Conservation (phyloP, 1,139 yeast species). For the Geotrichum bryndzae region DNA sequence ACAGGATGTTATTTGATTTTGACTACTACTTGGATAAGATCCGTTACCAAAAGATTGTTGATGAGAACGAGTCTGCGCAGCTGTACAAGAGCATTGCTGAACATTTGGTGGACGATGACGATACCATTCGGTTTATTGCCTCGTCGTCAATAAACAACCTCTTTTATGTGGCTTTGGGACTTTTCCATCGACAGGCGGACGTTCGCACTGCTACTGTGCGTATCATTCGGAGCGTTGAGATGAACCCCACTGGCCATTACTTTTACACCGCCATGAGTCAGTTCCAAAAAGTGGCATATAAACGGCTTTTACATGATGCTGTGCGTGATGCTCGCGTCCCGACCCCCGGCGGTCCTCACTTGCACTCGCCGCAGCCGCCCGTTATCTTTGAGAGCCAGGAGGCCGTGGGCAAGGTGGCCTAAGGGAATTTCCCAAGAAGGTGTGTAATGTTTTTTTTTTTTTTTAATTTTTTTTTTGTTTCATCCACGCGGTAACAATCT, state of each 20-base stretch:
- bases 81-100: slow-evolving; percentile 27
- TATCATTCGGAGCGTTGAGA: slow-evolving; percentile 31
- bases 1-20: slow-evolving; percentile 31
- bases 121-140: slow-evolving; percentile 31
- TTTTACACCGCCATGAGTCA: slow-evolving; percentile 28
- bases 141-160: slow-evolving; percentile 27
- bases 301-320: slow-evolving; percentile 21
- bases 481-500: neutral
- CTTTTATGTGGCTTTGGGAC: slow-evolving; percentile 33
- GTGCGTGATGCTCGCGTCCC: neutral
- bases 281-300: slow-evolving; percentile 31
- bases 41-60: slow-evolving; percentile 26
- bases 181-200: slow-evolving; percentile 32
- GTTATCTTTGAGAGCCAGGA: neutral
- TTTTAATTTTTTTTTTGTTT: no score
- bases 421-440: neutral
- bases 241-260: slow-evolving; percentile 32
- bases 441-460: no score
- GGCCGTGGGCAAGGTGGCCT: neutral
- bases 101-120: slow-evolving; percentile 31
- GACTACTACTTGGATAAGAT: slow-evolving; percentile 34
- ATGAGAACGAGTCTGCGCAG: slow-evolving; percentile 28
- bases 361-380: neutral
- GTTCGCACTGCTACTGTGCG: slow-evolving; percentile 30
- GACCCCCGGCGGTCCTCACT: neutral